These are phyloP conservation scores for Choanephora cucurbitarum DNA, from an alignment of 371 early-diverging fungal species.

Conservation along the genomic window DNA sequence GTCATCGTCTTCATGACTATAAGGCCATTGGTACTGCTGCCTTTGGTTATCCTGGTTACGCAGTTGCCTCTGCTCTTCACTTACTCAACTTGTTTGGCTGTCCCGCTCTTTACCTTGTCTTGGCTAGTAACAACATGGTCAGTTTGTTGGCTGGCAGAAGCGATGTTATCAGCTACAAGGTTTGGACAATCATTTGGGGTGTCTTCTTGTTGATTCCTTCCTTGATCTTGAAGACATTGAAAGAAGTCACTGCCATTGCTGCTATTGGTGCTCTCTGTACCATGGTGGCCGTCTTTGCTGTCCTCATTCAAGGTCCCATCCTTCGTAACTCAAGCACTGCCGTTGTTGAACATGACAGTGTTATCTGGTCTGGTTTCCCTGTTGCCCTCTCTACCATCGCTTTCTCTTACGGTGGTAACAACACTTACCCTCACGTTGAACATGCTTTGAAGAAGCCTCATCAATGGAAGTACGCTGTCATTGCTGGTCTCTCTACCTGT, in stretches of 20 bases:
- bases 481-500: constrained; percentile 70
- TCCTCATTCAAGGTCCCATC: constrained; percentile 45
- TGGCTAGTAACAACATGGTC: constrained; percentile 67
- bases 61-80: constrained; percentile 62
- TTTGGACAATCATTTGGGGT: constrained; percentile 70
- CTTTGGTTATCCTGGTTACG: constrained; percentile 62
- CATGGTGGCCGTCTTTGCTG: constrained; percentile 51
- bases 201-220: constrained; percentile 72
- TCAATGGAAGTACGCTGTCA: constrained; percentile 74
- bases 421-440: constrained; percentile 74
- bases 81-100: constrained; percentile 68
- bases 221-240: constrained; percentile 71
- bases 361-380: constrained; percentile 59
- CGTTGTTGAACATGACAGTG: constrained; percentile 21
- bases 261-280: constrained; percentile 52
- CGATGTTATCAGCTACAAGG: constrained; percentile 22
- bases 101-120: constrained; percentile 72
- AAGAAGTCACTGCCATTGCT: constrained; percentile 70
- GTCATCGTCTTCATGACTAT: constrained; percentile 54
- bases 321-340: constrained; percentile 19
- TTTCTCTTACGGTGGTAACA: constrained; percentile 63
- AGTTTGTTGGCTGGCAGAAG: constrained; percentile 42
- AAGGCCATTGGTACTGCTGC: constrained; percentile 66
- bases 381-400: constrained; percentile 62
- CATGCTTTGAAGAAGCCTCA: constrained; percentile 80